These are phyloP conservation scores for Brassica carinata DNA, from an alignment of 345 rosid genomes.

Conservation along the genomic window DNA sequence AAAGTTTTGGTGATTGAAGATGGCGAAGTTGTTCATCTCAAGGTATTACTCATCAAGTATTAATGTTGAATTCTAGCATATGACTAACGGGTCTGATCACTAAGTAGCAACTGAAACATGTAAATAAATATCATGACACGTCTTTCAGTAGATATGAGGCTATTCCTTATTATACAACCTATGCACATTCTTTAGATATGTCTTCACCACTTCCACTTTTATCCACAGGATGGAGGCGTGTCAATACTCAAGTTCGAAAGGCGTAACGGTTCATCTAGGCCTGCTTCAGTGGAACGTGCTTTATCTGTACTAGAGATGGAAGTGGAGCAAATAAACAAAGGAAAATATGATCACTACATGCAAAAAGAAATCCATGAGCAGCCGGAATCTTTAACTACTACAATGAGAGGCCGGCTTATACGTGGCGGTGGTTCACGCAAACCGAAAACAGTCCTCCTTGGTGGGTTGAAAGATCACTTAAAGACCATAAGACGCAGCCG, in stretches of 20 bases:
- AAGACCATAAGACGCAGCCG: constrained; percentile 90
- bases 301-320: constrained; percentile 93
- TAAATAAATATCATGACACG: background rate
- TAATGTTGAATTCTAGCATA: background rate
- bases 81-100: background rate
- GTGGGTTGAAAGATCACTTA: constrained; percentile 94
- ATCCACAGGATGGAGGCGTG: constrained; percentile 79
- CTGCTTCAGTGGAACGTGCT: constrained; percentile 90
- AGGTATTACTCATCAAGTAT: constrained; percentile 46
- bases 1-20: constrained; percentile 90
- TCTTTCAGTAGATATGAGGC: background rate
- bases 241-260: constrained; percentile 77
- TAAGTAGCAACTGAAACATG: constrained; percentile 9
- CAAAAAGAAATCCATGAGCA: constrained; percentile 99
- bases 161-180: background rate
- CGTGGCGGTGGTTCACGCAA: constrained; percentile 79
- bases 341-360: constrained; percentile 90
- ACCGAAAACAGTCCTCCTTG: constrained; percentile 82
- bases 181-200: background rate
- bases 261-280: constrained; percentile 54
- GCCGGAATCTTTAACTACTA: constrained; percentile 92
- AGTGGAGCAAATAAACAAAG: constrained; percentile 96
- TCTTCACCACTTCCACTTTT: constrained; percentile 4
- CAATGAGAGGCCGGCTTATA: constrained; percentile 95
- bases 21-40: constrained; percentile 81